A percentile compares a stretch with the other conserved stretches of the same genome.
phyloP scores from a whole-genome alignment of 139 green algal genomes.

The Zygnema circumcarinatum region DNA sequence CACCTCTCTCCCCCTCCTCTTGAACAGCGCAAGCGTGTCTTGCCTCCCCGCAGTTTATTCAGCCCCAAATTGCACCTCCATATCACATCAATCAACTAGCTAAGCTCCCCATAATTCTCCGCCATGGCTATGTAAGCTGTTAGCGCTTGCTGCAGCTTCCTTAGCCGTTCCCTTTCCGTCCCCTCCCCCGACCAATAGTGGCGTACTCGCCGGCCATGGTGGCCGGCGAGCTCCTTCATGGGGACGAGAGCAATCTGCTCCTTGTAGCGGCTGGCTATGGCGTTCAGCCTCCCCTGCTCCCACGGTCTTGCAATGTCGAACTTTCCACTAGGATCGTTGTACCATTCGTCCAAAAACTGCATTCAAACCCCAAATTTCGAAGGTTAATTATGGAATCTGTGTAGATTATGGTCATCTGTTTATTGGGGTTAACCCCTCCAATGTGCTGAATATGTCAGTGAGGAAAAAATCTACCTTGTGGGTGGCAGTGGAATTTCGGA shows the following conservation, averaged over 20 bases:
- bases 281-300: background rate
- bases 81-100: too few relatives aligned
- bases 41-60: too few relatives aligned
- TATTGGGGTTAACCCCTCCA: too few relatives aligned
- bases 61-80: too few relatives aligned
- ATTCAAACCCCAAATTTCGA: too few relatives aligned
- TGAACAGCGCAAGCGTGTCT: too few relatives aligned
- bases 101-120: background rate
- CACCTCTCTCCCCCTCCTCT: too few relatives aligned
- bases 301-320: background rate
- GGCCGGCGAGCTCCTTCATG: background rate
- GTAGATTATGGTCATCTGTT: too few relatives aligned
- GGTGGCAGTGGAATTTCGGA: background rate
- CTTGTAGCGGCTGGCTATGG: background rate
- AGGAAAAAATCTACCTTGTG: background rate
- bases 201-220: background rate
- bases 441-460: background rate
- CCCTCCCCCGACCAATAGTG: background rate
- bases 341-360: background rate
- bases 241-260: background rate
- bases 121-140: background rate
- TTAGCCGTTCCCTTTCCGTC: background rate
- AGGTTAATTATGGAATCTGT: too few relatives aligned
- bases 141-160: background rate
- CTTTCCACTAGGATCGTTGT: background rate